Evolutionary conservation across 176 grass and related monocot genomes (phyloP).

Genomic region (Aechmea fasciata): DNA sequence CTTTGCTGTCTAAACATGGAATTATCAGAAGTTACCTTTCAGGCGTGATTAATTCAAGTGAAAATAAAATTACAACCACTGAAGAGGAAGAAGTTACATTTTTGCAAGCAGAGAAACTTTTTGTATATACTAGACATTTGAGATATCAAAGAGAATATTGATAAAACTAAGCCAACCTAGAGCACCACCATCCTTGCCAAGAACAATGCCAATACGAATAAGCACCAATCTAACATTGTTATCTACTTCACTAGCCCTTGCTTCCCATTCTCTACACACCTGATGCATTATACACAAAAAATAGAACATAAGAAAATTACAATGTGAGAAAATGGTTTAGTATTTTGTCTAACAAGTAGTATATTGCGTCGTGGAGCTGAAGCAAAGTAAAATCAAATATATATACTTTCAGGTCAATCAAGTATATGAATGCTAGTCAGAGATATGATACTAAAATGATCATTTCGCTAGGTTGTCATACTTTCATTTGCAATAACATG

Average conservation of each 20-base stretch:
- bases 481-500: too few relatives aligned
- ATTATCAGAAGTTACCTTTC: not conserved
- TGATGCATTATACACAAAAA: conserved; percentile 11
- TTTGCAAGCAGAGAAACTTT: not conserved
- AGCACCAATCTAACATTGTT: conserved; percentile 62
- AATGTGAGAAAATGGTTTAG: not conserved
- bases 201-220: conserved; percentile 75
- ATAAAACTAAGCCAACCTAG: conserved; percentile 38
- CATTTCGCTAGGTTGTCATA: too few relatives aligned
- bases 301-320: not conserved
- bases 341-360: not conserved
- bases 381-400: too few relatives aligned
- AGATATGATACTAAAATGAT: too few relatives aligned
- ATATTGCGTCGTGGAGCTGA: too few relatives aligned
- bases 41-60: not conserved
- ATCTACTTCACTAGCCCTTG: conserved; percentile 52
- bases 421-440: too few relatives aligned
- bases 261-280: conserved; percentile 90
- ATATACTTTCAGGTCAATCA: too few relatives aligned
- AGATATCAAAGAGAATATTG: not conserved
- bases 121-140: not conserved
- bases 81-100: not conserved
- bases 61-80: not conserved
- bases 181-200: conserved; percentile 87
- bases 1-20: not conserved